Evolutionary conservation across 352 stramenopile species (phyloP), one percentile per base, ranked within the genome.

Genomic region (Phytophthora idaei): DNA sequence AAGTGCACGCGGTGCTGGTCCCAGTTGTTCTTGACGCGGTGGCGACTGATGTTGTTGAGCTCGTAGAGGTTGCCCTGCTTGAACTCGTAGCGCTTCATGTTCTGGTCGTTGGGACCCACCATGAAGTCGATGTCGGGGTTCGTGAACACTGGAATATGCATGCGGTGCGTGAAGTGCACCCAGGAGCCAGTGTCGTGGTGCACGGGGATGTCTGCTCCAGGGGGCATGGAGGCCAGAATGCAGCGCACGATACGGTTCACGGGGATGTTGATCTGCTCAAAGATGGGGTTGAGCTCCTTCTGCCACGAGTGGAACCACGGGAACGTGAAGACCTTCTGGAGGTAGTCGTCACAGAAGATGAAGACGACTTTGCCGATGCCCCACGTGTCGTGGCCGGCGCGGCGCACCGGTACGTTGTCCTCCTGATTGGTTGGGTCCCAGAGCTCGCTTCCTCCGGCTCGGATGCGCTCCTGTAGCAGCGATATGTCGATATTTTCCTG

Each of bases 11-110:
- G 92, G 73, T 94, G 74, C 45, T 95, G 68, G 27, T 87, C 72
- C 74, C 85, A 97, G 60, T 94, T 86, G 82, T 99, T 99, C 54
- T 90, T 92, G 25, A 99, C 90, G 39, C 75, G 67, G 79, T 99
- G 97, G 68, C 99, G 98, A 67, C 94, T 96, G 61, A 98, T 96
- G 78, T 99, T 99, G 85, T 99, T 99, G 57, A 99, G 95, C 85
- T 99, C 98, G 83, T 99, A 98, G 3, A 99, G 85, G 44, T 95
- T 84, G 55, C 96, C 97, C 60, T 98, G 89, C 61, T 89, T 77
- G 64, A 98, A 98, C 65, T 94, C 80, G 53, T 97, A 87, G n/a
- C 94, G 87, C 67, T 90, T 64, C 88, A 99, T 92, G 15, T 59
- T 74, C 7, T 97, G 60, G 47, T 90, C 77, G 28, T 90, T 92